phyloP scores from a whole-genome alignment of 2,329 filamentous ascomycete species.

The Phoma herbarum region DNA sequence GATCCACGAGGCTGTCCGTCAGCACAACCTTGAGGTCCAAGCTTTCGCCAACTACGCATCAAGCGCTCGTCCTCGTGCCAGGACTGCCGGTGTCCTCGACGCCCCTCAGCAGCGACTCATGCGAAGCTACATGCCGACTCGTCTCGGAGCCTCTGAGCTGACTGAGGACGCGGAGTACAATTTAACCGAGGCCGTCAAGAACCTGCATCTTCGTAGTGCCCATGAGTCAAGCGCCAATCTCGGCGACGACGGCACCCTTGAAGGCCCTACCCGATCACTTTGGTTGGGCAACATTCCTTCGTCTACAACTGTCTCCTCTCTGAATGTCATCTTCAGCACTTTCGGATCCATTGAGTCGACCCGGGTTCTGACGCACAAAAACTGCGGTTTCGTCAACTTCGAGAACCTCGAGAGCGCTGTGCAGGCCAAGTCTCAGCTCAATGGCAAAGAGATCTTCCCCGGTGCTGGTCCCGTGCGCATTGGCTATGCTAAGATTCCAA shows the following conservation, averaged over 20 bases:
- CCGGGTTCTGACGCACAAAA: conserved; percentile 95
- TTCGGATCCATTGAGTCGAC: conserved; percentile 92
- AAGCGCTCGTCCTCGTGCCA: conserved; percentile 82
- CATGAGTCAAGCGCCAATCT: conserved; percentile 65
- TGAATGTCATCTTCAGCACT: conserved; percentile 94
- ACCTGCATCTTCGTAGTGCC: conserved; percentile 75
- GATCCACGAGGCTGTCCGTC: conserved; percentile 78
- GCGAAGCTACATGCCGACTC: conserved; percentile 77
- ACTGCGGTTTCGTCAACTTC: conserved; percentile 98
- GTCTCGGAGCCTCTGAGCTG: conserved; percentile 75
- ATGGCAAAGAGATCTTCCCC: conserved; percentile 98
- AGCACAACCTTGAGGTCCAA: conserved; percentile 92
- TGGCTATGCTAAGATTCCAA: conserved; percentile 96
- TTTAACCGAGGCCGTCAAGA: conserved; percentile 81
- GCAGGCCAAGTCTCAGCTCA: conserved; percentile 84
- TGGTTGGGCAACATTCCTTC: conserved; percentile 98
- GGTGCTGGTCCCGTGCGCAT: conserved; percentile 94
- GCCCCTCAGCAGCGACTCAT: conserved; percentile 71
- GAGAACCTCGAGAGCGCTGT: conserved; percentile 90
- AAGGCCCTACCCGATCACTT: conserved; percentile 89
- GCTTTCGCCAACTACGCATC: conserved; percentile 88
- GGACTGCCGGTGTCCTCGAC: conserved; percentile 91
- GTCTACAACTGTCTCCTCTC: conserved; percentile 92
- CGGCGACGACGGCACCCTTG: conserved; percentile 79
- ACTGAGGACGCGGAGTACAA: conserved; percentile 81